phyloP scores from a whole-genome alignment of 1,139 yeast genomes.

The Protomyces macrosporus region DNA sequence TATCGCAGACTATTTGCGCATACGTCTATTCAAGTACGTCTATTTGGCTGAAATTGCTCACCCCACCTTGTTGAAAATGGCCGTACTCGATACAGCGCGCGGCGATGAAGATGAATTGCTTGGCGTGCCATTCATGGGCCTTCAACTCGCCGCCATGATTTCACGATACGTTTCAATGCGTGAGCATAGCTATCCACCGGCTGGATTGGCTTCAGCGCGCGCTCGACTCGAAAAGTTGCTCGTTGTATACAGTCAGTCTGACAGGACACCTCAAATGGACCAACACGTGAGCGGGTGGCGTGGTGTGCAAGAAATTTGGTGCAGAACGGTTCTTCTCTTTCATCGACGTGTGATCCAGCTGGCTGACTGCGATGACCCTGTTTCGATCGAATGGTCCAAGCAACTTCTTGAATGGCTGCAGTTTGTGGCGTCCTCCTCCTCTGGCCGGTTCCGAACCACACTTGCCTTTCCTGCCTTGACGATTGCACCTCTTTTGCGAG shows the following conservation, averaged over 20 bases:
- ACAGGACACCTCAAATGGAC: too few species aligned
- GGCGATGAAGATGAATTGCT: too few species aligned
- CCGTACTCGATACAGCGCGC: background rate
- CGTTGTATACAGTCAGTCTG: background rate
- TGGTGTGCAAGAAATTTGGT: slow-evolving; percentile 6
- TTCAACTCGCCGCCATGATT: slow-evolving; percentile 9
- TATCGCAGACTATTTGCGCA: background rate
- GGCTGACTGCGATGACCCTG: background rate
- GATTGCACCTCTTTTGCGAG: slow-evolving; percentile 2
- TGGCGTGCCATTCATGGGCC: slow-evolving; percentile 13
- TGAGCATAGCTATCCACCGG: background rate
- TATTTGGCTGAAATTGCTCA: slow-evolving; percentile 18
- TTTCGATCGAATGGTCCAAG: too few species aligned
- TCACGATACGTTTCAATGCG: background rate
- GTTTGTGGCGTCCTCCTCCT: too few species aligned
- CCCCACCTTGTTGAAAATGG: slow-evolving; percentile 4
- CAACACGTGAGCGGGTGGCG: background rate
- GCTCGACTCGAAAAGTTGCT: slow-evolving; percentile 5
- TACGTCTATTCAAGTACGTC: slow-evolving; percentile 11
- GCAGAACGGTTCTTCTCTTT: slow-evolving; percentile 6
- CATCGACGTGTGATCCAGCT: background rate
- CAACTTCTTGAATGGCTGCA: too few species aligned
- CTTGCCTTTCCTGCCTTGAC: slow-evolving; percentile 14
- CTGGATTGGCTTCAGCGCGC: background rate
- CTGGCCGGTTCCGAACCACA: too few species aligned